Base-by-base conservation (phyloP, 1,139 yeast genomes). In the Kurtzmaniella quercitrusa region DNA sequence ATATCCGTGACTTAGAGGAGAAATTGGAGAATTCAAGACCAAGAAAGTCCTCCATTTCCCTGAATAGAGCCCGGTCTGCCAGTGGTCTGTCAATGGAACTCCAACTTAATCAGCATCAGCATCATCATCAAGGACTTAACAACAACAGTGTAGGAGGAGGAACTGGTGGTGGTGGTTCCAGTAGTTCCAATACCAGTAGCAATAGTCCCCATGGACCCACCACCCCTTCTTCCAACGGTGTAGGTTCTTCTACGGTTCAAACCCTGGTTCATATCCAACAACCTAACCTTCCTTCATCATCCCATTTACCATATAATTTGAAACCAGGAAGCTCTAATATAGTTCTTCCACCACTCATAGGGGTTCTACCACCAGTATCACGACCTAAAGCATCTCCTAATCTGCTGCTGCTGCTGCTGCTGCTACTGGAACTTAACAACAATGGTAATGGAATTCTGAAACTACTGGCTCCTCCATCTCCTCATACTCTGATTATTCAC, bases 1-100 rank as follows among this genome's bases (percentile, higher is more conserved):
- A 79, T 53, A 70, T 74, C 10, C 63, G 77, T 39, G 75, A 68
- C 43, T 54, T 60, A 43, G 77, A 67, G 43, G 77, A 70, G 25
- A 63, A 63, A 44, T 51, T 54, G 44, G 66, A 59, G 25, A 31
- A 33, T 23, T 15, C 43, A 10, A 16, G 44, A 17, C 46, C 47
- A n/a, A 25, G 43, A 12, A 41, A 43, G 18, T 19, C 18, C 43
- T 43, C 34, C 11, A 36, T 4, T 19, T 12, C 25, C 9, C 15
- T 36, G 27, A 36, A 3, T 14, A 19, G 16, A 8, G 12, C 18
- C 17, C n/a, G 21, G 18, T 19, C 36, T 15, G 12, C 41, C 14
- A 15, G 27, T 6, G 25, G 12, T 11, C 36, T 31, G 36, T 31
- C 36, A 5, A 14, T 31, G 18, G 36, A 31, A 10, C 12, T 31